These are phyloP conservation scores for Suhomyces coccinellae DNA, from an alignment of 1,139 yeast species.

Conservation along the genomic window DNA sequence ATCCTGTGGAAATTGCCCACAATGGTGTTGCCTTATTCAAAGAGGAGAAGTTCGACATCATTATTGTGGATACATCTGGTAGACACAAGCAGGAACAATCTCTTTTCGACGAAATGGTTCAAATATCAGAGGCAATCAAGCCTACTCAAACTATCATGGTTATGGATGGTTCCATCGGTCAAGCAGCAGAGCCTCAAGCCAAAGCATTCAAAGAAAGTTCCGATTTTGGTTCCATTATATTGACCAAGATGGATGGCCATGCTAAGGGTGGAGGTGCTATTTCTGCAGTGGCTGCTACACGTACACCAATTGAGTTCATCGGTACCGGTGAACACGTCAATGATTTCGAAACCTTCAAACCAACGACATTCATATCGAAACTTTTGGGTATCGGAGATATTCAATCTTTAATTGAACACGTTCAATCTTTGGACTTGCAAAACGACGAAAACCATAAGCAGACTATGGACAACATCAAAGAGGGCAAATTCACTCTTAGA, in stretches of 20 bases:
- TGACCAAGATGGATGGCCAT: constrained; percentile 98
- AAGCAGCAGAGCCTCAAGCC: constrained; percentile 95
- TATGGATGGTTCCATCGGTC: constrained; percentile 96
- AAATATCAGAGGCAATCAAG: constrained; percentile 78
- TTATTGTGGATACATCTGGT: constrained; percentile 97
- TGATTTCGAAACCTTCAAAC: constrained; percentile 89
- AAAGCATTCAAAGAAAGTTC: constrained; percentile 91
- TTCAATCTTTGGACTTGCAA: constrained; percentile 83
- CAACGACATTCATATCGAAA: constrained; percentile 84
- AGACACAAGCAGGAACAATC: constrained; percentile 95
- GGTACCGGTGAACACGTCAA: constrained; percentile 98
- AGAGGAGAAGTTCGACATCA: constrained; percentile 87
- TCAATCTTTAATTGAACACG: constrained; percentile 92
- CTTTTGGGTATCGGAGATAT: constrained; percentile 94
- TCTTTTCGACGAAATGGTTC: constrained; percentile 91
- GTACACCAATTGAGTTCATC: constrained; percentile 93
- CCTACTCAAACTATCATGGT: constrained; percentile 98
- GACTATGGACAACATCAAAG: constrained; percentile 88
- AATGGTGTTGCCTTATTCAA: constrained; percentile 93
- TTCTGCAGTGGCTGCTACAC: constrained; percentile 96
- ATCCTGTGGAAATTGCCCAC: constrained; percentile 87
- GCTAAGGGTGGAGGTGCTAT: constrained; percentile 99
- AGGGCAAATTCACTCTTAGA: constrained; percentile 88
- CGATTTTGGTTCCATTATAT: constrained; percentile 90
- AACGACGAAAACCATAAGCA: constrained; percentile 68